Percentiles rank a stretch among this genome's conserved stretches.
These are phyloP conservation scores for Ophiorrhiza pumila DNA, from an alignment of 257 asterid species.

Conservation along the genomic window DNA sequence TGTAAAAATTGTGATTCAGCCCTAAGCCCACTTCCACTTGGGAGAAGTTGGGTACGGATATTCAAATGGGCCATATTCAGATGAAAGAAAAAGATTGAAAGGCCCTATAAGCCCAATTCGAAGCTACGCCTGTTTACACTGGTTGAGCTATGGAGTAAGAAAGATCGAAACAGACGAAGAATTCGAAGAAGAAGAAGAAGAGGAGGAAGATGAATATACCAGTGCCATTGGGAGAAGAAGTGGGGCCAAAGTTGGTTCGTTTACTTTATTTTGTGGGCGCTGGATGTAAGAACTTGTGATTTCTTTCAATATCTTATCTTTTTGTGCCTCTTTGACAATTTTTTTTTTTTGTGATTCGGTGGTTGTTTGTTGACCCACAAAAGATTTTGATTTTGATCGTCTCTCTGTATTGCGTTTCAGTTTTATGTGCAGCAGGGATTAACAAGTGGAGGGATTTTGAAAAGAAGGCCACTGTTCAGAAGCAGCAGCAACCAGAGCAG, in stretches of 20 bases:
- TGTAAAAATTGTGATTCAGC: too few relatives aligned
- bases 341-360: neutral
- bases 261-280: slow-evolving; percentile 60
- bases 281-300: slow-evolving; percentile 34
- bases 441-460: slow-evolving; percentile 59
- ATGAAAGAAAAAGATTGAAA: too few relatives aligned
- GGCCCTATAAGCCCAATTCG: too few relatives aligned
- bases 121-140: too few relatives aligned
- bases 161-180: neutral
- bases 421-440: slow-evolving; percentile 47
- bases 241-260: slow-evolving; percentile 44
- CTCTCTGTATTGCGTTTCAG: slow-evolving; percentile 17
- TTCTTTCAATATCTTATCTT: neutral
- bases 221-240: slow-evolving; percentile 49
- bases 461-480: slow-evolving; percentile 29
- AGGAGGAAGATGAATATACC: slow-evolving; percentile 25
- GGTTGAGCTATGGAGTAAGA: too few relatives aligned
- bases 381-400: neutral
- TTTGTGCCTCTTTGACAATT: neutral
- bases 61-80: too few relatives aligned
- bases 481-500: slow-evolving; percentile 39
- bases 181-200: slow-evolving; percentile 10
- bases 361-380: neutral
- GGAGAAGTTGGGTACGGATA: too few relatives aligned
- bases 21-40: too few relatives aligned